Conservation (phyloP, 164 flowering plant genomes). For the Warburgia ugandensis region DNA sequence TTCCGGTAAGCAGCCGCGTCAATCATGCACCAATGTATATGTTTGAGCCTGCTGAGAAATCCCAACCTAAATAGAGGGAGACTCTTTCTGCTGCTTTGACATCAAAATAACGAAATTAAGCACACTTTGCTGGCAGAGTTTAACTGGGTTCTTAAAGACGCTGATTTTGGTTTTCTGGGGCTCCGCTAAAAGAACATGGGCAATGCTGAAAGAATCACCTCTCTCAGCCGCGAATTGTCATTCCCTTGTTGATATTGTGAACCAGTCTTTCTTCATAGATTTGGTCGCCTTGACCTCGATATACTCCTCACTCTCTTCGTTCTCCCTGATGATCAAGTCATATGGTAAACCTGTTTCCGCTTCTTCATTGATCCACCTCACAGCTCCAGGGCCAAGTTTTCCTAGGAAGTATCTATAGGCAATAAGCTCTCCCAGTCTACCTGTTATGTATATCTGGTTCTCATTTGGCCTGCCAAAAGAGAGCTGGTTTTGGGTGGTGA, state of each 20-base stretch:
- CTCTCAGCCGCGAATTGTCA: slow-evolving; percentile 78
- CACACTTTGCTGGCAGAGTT: slow-evolving; percentile 45
- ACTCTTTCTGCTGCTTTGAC: slow-evolving; percentile 27
- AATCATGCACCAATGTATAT: too few relatives aligned
- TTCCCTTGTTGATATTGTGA: slow-evolving; percentile 59
- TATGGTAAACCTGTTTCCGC: slow-evolving; percentile 79
- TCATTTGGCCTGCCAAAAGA: slow-evolving; percentile 28
- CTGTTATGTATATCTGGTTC: slow-evolving; percentile 43
- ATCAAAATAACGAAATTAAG: slow-evolving; percentile 58
- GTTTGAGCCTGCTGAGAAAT: too few relatives aligned
- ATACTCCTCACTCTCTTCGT: slow-evolving; percentile 36
- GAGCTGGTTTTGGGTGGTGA: slow-evolving; percentile 35
- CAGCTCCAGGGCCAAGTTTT: slow-evolving; percentile 26
- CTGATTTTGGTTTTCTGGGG: slow-evolving; percentile 40
- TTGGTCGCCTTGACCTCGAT: slow-evolving; percentile 87
- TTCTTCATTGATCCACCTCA: slow-evolving; percentile 74
- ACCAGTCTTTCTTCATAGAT: slow-evolving; percentile 72
- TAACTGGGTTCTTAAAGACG: slow-evolving; percentile 54
- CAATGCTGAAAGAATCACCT: slow-evolving; percentile 74
- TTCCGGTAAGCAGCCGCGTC: too few relatives aligned
- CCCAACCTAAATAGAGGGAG: too few relatives aligned
- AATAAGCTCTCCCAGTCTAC: slow-evolving; percentile 60
- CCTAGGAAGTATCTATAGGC: slow-evolving; percentile 57
- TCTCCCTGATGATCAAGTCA: slow-evolving; percentile 48
- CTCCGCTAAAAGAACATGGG: slow-evolving; percentile 45